Percentiles rank a stretch among this genome's conserved stretches.
These are phyloP conservation scores for Termitomyces sp. DNA, from an alignment of 768 basidiomycete genomes.

Conservation along the genomic window DNA sequence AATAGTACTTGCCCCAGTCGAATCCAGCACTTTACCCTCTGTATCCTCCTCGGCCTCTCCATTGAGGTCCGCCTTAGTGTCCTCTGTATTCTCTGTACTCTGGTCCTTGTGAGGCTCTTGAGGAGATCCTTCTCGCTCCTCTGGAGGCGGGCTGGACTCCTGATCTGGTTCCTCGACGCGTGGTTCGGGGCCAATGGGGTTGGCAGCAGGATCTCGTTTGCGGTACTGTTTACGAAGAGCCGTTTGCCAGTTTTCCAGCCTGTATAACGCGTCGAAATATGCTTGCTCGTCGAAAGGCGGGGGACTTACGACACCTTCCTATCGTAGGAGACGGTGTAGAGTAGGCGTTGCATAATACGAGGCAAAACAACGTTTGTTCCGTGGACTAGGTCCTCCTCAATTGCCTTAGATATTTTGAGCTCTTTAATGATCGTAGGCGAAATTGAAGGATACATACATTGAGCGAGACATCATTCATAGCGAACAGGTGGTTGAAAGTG, in stretches of 20 bases:
- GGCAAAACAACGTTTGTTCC: constrained; percentile 60
- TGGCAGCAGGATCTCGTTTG: constrained; percentile 65
- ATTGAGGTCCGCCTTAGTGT: neutral
- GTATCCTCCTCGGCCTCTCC: constrained; percentile 9
- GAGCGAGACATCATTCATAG: constrained; percentile 67
- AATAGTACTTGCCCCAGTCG: constrained; percentile 16
- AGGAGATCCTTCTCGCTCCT: constrained; percentile 20
- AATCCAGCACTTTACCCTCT: constrained; percentile 9
- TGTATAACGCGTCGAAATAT: constrained; percentile 27
- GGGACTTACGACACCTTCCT: constrained; percentile 47
- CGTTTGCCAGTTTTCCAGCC: constrained; percentile 76
- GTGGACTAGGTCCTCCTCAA: constrained; percentile 72
- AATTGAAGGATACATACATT: constrained; percentile 37
- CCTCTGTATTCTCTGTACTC: neutral
- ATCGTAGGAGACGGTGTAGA: constrained; percentile 76
- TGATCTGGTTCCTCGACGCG: constrained; percentile 22
- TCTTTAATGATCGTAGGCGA: constrained; percentile 5
- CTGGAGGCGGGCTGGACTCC: constrained; percentile 18
- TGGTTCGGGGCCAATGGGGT: constrained; percentile 68
- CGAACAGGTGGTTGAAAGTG: constrained; percentile 74
- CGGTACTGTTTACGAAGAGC: constrained; percentile 73
- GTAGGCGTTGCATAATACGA: constrained; percentile 70
- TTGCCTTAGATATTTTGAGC: constrained; percentile 45
- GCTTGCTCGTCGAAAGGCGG: neutral
- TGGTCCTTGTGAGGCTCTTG: neutral